These are phyloP conservation scores for Xylaria arbuscula DNA, from an alignment of 2,329 filamentous ascomycete species.

Conservation along the genomic window DNA sequence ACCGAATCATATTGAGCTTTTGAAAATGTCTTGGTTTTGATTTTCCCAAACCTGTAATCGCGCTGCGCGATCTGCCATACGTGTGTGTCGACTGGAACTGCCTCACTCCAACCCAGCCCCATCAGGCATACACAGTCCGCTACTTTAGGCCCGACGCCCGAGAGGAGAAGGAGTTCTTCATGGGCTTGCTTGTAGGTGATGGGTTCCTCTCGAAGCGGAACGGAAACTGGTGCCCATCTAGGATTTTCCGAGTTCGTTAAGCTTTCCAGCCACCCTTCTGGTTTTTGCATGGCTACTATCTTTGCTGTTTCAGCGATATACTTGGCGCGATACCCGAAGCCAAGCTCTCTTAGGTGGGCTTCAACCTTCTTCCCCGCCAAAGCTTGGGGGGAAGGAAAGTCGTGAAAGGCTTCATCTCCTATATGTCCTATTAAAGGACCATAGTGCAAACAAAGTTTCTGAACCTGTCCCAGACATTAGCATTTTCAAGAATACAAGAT, in stretches of 20 bases:
- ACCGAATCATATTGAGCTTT: constrained; percentile 91
- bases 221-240: constrained; percentile 62
- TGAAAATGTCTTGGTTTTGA: constrained; percentile 85
- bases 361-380: constrained; percentile 83
- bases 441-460: constrained; percentile 90
- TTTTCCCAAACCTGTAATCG: constrained; percentile 91
- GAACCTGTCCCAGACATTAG: constrained; percentile 62
- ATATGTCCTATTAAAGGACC: constrained; percentile 79
- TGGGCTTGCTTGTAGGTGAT: constrained; percentile 83
- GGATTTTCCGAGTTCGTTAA: constrained; percentile 82
- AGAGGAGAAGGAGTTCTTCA: constrained; percentile 78
- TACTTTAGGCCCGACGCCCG: constrained; percentile 95
- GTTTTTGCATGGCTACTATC: constrained; percentile 74
- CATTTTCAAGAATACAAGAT: neutral
- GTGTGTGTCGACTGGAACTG: constrained; percentile 96
- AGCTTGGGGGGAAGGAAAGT: constrained; percentile 82
- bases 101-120: constrained; percentile 94
- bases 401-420: constrained; percentile 79
- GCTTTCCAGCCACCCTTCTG: constrained; percentile 78
- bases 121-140: constrained; percentile 97
- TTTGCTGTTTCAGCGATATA: constrained; percentile 89
- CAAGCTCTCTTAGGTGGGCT: constrained; percentile 79
- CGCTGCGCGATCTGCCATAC: constrained; percentile 98
- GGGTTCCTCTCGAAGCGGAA: constrained; percentile 58
- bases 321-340: constrained; percentile 94